Evolutionary conservation across 306 rosid genomes (phyloP).

Genomic region (Astragalus membranaceus): DNA sequence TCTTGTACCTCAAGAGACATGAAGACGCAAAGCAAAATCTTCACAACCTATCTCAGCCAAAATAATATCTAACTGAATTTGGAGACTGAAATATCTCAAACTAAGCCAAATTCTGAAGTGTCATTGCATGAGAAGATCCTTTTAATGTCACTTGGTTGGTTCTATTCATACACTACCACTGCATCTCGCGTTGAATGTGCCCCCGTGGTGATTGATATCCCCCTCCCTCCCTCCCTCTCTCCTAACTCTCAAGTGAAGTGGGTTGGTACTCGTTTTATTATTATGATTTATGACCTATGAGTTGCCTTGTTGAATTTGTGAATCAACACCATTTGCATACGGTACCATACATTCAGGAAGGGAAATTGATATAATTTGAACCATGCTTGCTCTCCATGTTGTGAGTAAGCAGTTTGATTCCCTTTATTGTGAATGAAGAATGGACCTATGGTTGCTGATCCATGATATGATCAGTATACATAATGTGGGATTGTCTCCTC

Average conservation of each 20-base stretch:
- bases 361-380: no score
- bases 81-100: neutral
- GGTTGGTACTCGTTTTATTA: neutral
- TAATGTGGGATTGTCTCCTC: no score
- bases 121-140: conserved; percentile 15
- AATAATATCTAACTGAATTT: neutral
- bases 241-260: neutral
- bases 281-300: neutral
- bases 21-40: neutral
- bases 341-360: neutral
- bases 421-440: no score
- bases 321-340: no score
- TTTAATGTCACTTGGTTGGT: conserved; percentile 9
- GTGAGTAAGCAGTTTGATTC: no score
- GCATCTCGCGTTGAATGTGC: neutral
- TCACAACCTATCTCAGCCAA: neutral
- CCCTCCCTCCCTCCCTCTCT: neutral
- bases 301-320: neutral
- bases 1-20: neutral
- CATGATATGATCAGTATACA: no score
- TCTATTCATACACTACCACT: conserved; percentile 7
- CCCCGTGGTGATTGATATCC: neutral
- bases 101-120: conserved; percentile 1
- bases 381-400: no score
- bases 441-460: no score